These are phyloP conservation scores for Monosporascus sp. DNA, from an alignment of 2,329 filamentous ascomycete species.

Conservation along the genomic window DNA sequence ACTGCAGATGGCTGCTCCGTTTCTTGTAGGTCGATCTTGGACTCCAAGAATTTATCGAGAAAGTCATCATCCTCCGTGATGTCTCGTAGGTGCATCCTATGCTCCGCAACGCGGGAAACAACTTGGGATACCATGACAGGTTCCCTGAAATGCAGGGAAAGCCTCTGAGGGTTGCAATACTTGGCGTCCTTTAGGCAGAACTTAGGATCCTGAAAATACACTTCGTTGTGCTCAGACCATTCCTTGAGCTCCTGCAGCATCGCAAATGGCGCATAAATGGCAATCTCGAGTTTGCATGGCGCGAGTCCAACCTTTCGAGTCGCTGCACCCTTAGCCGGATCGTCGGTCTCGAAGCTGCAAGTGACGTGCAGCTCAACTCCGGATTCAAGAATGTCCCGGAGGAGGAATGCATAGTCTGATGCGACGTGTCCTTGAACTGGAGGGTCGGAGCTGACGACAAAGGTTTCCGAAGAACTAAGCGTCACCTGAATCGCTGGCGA, in stretches of 20 bases:
- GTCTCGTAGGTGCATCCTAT: slow-evolving; percentile 1
- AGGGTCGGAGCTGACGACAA: too few relatives aligned
- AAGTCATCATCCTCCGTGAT: slow-evolving; percentile 12
- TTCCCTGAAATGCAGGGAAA: slow-evolving; percentile 17
- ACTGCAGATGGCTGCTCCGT: slow-evolving; percentile 20
- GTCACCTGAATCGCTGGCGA: too few relatives aligned
- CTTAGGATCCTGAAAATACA: slow-evolving; percentile 31
- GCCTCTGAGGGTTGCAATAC: slow-evolving; percentile 33
- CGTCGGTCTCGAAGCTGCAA: not conserved
- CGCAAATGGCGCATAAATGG: slow-evolving; percentile 24
- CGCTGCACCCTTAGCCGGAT: not conserved
- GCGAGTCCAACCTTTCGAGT: not conserved
- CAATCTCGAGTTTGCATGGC: slow-evolving; percentile 23
- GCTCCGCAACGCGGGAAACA: not conserved
- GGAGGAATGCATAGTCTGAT: too few relatives aligned
- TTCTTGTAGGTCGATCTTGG: slow-evolving; percentile 15
- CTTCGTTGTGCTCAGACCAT: slow-evolving; percentile 26
- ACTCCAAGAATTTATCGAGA: slow-evolving; percentile 17
- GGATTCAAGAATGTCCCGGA: too few relatives aligned
- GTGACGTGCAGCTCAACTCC: not conserved
- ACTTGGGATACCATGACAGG: not conserved
- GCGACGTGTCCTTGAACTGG: too few relatives aligned
- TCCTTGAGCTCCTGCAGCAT: slow-evolving; percentile 23
- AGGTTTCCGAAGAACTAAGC: too few relatives aligned
- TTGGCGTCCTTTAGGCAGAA: slow-evolving; percentile 19